A percentile compares a stretch with the other conserved stretches of the same genome.
phyloP scores from a whole-genome alignment of 768 basidiomycete genomes.

The Lactarius pseudohatsudake region DNA sequence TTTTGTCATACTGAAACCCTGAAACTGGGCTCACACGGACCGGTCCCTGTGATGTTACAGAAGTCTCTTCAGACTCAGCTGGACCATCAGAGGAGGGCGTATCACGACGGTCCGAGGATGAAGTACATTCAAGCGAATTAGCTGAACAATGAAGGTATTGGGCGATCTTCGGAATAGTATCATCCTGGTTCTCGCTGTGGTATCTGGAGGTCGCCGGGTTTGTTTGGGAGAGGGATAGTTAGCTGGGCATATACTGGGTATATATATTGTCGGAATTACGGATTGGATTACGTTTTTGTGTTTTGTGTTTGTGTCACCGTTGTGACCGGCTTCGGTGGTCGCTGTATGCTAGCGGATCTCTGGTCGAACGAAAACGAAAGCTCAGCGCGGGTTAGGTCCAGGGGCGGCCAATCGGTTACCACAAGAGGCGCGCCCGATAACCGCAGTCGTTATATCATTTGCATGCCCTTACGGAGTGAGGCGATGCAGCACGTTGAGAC shows the following conservation, averaged over 20 bases:
- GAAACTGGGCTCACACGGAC: slow-evolving; percentile 15
- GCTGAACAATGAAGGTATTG: slow-evolving; percentile 27
- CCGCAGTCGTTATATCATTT: neutral
- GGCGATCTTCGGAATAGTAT: slow-evolving; percentile 28
- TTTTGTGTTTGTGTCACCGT: slow-evolving; percentile 11
- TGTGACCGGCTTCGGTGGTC: slow-evolving; percentile 5
- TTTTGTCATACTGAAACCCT: neutral
- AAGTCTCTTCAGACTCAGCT: neutral
- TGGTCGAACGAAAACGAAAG: slow-evolving; percentile 21
- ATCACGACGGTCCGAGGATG: neutral
- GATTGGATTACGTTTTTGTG: slow-evolving; percentile 5
- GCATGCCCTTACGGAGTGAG: neutral
- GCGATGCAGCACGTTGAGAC: slow-evolving; percentile 23
- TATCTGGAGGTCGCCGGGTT: slow-evolving; percentile 32
- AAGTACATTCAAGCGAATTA: neutral
- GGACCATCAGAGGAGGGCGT: slow-evolving; percentile 3
- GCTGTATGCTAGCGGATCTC: slow-evolving; percentile 23
- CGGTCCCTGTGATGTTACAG: slow-evolving; percentile 4
- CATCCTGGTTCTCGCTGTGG: slow-evolving; percentile 22
- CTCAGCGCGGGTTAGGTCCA: slow-evolving; percentile 19
- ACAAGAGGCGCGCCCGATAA: neutral
- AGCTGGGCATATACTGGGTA: slow-evolving; percentile 8
- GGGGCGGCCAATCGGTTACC: slow-evolving; percentile 6
- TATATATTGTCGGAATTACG: slow-evolving; percentile 15
- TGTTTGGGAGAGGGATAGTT: slow-evolving; percentile 14